phyloP scores from a whole-genome alignment of 2,329 filamentous ascomycete genomes.

The Fusarium setosum region DNA sequence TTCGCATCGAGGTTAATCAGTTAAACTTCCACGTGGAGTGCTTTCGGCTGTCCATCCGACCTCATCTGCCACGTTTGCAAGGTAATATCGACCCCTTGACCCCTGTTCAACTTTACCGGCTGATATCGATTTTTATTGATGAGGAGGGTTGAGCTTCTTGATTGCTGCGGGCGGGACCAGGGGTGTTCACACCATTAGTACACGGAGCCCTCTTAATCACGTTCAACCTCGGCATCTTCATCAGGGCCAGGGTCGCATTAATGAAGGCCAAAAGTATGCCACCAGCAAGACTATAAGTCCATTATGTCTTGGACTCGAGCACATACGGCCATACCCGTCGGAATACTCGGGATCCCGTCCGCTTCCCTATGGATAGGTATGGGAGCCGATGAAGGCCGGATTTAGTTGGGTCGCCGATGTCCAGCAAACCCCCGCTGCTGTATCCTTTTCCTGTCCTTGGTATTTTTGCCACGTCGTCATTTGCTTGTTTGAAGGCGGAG shows the following conservation, averaged over 20 bases:
- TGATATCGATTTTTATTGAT: no score
- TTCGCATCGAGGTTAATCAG: neutral
- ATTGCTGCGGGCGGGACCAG: neutral
- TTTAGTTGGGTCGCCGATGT: slow-evolving; percentile 37
- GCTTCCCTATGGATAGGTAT: slow-evolving; percentile 35
- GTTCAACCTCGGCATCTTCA: neutral
- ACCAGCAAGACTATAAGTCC: neutral
- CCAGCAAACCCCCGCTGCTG: slow-evolving; percentile 38
- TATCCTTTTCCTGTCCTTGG: slow-evolving; percentile 20
- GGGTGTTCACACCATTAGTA: neutral
- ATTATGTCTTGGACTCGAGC: neutral
- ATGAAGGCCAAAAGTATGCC: neutral
- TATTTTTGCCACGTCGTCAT: neutral
- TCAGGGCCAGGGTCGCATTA: neutral
- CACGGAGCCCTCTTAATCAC: neutral
- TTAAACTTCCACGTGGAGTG: neutral
- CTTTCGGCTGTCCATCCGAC: neutral
- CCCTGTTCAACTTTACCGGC: no score
- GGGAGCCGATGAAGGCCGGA: slow-evolving; percentile 33
- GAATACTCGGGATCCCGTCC: slow-evolving; percentile 38
- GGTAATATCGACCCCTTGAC: no score
- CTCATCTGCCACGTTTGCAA: neutral
- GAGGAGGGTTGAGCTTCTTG: no score
- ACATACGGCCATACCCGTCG: slow-evolving; percentile 38
- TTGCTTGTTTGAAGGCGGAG: neutral